Evolutionary conservation across 2,329 filamentous ascomycete genomes (phyloP).

Genomic region (Aspergillus calidoustus): DNA sequence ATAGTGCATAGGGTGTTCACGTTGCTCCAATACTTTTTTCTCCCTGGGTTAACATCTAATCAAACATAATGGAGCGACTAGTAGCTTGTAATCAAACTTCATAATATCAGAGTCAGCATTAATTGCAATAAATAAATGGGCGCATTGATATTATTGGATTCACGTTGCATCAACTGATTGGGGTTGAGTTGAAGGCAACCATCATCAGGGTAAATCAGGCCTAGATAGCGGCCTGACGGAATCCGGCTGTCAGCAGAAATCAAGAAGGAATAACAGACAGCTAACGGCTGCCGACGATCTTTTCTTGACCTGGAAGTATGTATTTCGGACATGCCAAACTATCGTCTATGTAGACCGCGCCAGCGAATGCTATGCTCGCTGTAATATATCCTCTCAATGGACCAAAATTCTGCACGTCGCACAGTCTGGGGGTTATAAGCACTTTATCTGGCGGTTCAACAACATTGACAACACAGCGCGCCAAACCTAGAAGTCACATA

Average conservation of each 20-base stretch:
- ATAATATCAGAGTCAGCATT: background rate
- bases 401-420: background rate
- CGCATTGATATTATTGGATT: background rate
- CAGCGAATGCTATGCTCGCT: background rate
- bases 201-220: background rate
- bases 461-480: slow-evolving; percentile 5
- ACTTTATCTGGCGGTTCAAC: background rate
- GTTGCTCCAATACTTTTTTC: background rate
- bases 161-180: background rate
- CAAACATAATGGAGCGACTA: background rate
- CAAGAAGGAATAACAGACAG: background rate
- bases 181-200: background rate
- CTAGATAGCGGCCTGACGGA: background rate
- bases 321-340: background rate
- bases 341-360: background rate
- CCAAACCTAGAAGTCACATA: slow-evolving; percentile 8
- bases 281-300: background rate
- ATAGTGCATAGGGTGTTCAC: background rate
- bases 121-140: background rate
- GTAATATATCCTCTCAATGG: background rate
- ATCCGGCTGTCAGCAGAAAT: background rate
- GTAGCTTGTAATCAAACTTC: background rate
- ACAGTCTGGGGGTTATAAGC: background rate
- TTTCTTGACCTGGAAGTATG: background rate
- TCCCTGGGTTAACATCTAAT: background rate